Base-by-base conservation (phyloP, 1,139 yeast genomes). In the Saccharomycopsis hybrid region DNA sequence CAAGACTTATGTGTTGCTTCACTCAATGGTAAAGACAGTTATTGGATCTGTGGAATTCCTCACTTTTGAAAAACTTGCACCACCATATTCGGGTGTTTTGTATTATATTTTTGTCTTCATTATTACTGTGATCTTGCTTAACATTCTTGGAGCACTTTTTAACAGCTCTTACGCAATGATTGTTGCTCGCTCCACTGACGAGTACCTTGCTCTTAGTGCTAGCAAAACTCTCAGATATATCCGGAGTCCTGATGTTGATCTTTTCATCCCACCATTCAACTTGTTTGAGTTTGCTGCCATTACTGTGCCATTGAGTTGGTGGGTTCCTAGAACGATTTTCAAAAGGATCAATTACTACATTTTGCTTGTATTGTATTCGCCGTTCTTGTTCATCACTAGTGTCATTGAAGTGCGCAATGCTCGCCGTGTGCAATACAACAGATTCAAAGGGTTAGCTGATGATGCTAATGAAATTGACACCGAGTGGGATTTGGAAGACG, bases 211-310 rank as follows among this genome's bases (percentile, higher is more conserved):
- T 0, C 74, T 87, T 51, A 85, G 85, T 58, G 87, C 96, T 3
- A 85, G 85, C 56, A 86, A 88, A 69, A 87, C 95, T 0, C 74
- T 88, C 58, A 73, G 90, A 55, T 88, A 85, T 62, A 81, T 87
- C 50, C 76, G 96, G 58, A 95, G 96, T 0, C 96, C 96, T 0
- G 96, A 88, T 66, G 82, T 80, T 52, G 82, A 85, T 60, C 85
- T 88, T 43, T 88, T 80, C 61, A 89, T 87, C 32, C 94, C 96
- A 4, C 96, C 96, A 5, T 73, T 87, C 55, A 88, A 88, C 62
- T 64, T 88, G 57, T 66, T 88, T 53, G 96, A 88, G 62, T 49
- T 82, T 2, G 45, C 74, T 2, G 62, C 83, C 49, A 64, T 56
- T 60, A 68, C 61, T 25, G 68, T 55, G 57, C 84, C 73, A 43